Base-by-base conservation (phyloP, 2,329 filamentous ascomycete genomes). In the Pochonia chlamydosporia region DNA sequence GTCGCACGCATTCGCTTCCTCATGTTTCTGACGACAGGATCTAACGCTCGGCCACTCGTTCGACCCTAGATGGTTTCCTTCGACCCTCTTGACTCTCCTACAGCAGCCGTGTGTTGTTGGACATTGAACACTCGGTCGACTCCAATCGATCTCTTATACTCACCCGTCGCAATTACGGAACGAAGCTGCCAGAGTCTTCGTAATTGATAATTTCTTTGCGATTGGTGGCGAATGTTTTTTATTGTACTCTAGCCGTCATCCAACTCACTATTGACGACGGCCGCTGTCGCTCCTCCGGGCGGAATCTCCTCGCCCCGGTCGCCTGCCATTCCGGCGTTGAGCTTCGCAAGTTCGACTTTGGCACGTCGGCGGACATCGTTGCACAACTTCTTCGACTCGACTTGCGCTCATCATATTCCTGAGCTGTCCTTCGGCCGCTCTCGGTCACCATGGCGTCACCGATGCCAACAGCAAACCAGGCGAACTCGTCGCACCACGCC, bases 371-470 rank as follows among this genome's bases (percentile, higher is more conserved):
- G 7, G 40, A 49, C 43, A 26, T n/a, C 28, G 43, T 43, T 40
- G 24, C n/a, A 39, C 20, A 40, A 26, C 26, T 16, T 16, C 28
- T 16, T 24, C n/a, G 14, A n/a, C 13, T 23, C 11, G 28, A 28
- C 33, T 36, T 23, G 25, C n/a, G 11, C 10, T 28, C 16, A n/a
- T 23, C 43, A 25, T 35, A 33, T 13, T 33, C 28, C 7, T 20
- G 7, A 41, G 16, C 21, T 44, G 30, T 14, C 35, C 28, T 21
- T 4, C 16, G 33, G 40, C 43, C n/a, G 43, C 48, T 40, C 25
- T 21, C 16, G 24, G n/a, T 57, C 47, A 40, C 48, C 50, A 70
- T 70, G 67, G 57, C 66, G 52, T 68, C 66, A 45, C 61, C 65
- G 49, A 57, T 63, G 47, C 58, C 61, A 35, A 63, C 63, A 49